Base-by-base conservation (phyloP, 495 filamentous ascomycete genomes). In the Hyaloscypha finlandica region DNA sequence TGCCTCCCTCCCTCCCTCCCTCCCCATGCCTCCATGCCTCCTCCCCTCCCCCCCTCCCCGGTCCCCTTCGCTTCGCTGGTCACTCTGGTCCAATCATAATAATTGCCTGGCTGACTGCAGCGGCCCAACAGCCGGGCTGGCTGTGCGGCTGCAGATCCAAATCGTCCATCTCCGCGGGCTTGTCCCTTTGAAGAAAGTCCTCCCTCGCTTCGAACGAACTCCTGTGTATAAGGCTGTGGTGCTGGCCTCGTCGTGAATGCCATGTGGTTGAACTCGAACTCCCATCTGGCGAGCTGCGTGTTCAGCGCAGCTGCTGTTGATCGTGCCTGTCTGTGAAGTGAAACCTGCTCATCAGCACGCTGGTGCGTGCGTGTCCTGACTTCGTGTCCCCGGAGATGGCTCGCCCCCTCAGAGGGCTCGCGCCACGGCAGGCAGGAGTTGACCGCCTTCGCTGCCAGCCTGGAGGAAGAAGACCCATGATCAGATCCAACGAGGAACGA, bases 91-190 rank as follows among this genome's bases (percentile, higher is more conserved):
- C 35, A 8, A 6, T n/a, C n/a, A n/a, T n/a, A n/a, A n/a, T n/a
- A n/a, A n/a, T 12, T 37, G 42, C 9, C 42, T 19, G 16, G 1
- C 9, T 4, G 0, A 48, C 4, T 19, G 42, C 42, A 16, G 11
- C 42, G 42, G 42, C 42, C 42, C 42, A 48, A 0, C 42, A 48
- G 42, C 42, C 42, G 42, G 12, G 14, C 19, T 54, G 45, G 30
- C 33, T 58, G n/a, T n/a, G 16, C 29, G 8, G 29, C 11, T 39
- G 56, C 12, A 35, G 64, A 66, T 66, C 64, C 20, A 31, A 61
- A 66, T 20, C 8, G 57, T 48, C 11, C 32, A 61, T 68, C 60
- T 68, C 66, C 66, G 63, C 66, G 66, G 66, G 60, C 33, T 61
- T 62, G 64, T 60, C 56, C 45, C 8, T 37, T 59, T 66, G 20